phyloP scores from a whole-genome alignment of 108 stramenopile species.

The Pelagomonas calceolata region DNA sequence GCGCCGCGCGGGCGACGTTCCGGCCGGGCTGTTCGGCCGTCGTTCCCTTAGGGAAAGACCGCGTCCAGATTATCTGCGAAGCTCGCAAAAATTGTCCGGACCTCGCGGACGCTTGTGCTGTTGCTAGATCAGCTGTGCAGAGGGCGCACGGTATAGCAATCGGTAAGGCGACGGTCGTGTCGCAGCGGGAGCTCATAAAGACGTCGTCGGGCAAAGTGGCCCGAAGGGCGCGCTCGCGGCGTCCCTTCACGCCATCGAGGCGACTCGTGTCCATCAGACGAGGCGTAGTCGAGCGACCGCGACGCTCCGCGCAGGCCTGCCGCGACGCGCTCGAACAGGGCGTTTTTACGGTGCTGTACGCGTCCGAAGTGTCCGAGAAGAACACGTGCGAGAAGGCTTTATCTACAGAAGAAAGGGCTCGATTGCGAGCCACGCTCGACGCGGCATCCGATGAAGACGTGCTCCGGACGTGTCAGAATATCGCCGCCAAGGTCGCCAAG shows the following conservation, averaged over 20 bases:
- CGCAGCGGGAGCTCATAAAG: conserved; percentile 79
- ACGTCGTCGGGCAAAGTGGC: conserved; percentile 98
- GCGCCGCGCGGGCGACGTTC: conserved; percentile 26
- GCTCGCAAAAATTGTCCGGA: not conserved
- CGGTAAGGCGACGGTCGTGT: conserved; percentile 58
- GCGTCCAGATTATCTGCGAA: conserved; percentile 60
- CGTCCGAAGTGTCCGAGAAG: too few species aligned
- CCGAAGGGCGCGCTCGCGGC: conserved; percentile 62
- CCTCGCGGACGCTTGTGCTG: not conserved
- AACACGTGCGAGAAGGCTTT: not conserved
- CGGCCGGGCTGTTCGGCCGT: conserved; percentile 91
- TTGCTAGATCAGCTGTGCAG: conserved; percentile 13
- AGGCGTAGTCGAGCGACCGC: too few species aligned
- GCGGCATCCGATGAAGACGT: not conserved
- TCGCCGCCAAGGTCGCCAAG: not conserved
- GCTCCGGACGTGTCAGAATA: not conserved
- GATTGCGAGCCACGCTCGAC: not conserved
- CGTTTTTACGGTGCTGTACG: too few species aligned
- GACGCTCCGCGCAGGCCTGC: too few species aligned
- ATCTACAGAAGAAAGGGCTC: not conserved
- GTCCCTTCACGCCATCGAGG: too few species aligned
- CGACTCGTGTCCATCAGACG: too few species aligned
- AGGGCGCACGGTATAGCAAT: conserved; percentile 46
- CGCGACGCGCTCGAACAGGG: too few species aligned
- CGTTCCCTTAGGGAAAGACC: conserved; percentile 63